Conservation (phyloP, 164 flowering plant species). For the Amborella trichopoda region DNA sequence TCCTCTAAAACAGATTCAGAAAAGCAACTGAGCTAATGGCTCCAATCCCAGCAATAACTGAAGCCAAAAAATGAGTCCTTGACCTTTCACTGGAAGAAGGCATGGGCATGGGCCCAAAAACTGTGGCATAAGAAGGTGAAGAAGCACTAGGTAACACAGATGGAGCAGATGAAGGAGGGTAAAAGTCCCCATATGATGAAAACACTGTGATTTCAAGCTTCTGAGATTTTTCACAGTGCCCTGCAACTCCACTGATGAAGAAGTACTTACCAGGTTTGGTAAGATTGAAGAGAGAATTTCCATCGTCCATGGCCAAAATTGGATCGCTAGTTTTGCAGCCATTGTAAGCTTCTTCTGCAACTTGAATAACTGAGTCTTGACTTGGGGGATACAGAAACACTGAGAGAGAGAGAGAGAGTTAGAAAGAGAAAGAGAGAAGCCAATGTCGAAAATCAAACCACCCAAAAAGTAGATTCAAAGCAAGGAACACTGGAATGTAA, state of each 20-base stretch:
- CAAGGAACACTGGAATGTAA: no score
- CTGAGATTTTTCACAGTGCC: slow-evolving; percentile 71
- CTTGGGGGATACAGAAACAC: slow-evolving; percentile 96
- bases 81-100: no score
- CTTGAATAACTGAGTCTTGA: slow-evolving; percentile 88
- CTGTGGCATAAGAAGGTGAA: slow-evolving; percentile 68
- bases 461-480: no score
- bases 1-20: no score
- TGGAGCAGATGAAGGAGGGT: slow-evolving; percentile 25
- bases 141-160: slow-evolving; percentile 22
- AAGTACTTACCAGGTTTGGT: slow-evolving; percentile 48
- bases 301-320: slow-evolving; percentile 61
- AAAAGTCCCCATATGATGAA: slow-evolving; percentile 34
- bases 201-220: slow-evolving; percentile 52
- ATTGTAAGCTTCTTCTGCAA: slow-evolving; percentile 41
- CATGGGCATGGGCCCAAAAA: slow-evolving; percentile 55
- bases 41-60: no score
- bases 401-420: slow-evolving; percentile 12
- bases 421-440: not conserved
- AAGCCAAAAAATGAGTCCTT: no score
- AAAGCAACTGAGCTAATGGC: no score
- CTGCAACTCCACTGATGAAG: slow-evolving; percentile 74
- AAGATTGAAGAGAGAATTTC: slow-evolving; percentile 79
- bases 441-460: not conserved
- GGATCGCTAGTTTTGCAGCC: slow-evolving; percentile 69